phyloP scores from a whole-genome alignment of 768 basidiomycete genomes.

The Suillus occidentalis region DNA sequence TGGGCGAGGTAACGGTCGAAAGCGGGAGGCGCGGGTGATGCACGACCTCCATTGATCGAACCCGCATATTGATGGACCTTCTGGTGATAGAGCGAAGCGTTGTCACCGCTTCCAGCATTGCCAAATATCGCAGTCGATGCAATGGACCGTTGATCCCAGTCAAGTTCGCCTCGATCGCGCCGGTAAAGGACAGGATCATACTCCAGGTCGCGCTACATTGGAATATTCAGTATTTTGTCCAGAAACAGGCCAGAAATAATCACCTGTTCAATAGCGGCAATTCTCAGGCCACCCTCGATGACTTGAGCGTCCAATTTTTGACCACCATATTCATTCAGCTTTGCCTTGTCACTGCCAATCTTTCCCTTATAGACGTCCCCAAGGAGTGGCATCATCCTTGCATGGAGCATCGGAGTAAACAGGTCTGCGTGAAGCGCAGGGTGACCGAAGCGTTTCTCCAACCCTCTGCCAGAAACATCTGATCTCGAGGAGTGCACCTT shows the following conservation, averaged over 20 bases:
- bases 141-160: constrained; percentile 85
- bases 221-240: constrained; percentile 2
- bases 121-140: constrained; percentile 55
- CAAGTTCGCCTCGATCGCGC: constrained; percentile 80
- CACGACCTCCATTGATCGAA: constrained; percentile 33
- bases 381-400: constrained; percentile 80
- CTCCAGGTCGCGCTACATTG: constrained; percentile 61
- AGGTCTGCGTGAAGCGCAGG: constrained; percentile 86
- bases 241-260: constrained; percentile 11
- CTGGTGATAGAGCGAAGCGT: constrained; percentile 40
- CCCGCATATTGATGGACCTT: constrained; percentile 43
- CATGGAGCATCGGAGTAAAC: constrained; percentile 86
- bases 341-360: constrained; percentile 60
- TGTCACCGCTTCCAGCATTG: constrained; percentile 33
- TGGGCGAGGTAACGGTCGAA: constrained; percentile 61
- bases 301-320: constrained; percentile 73
- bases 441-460: constrained; percentile 93
- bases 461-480: constrained; percentile 69
- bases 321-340: constrained; percentile 75
- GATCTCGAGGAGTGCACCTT: constrained; percentile 78
- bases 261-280: constrained; percentile 80
- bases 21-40: constrained; percentile 43
- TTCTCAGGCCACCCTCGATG: constrained; percentile 76
- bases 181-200: constrained; percentile 80
- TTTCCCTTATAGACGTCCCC: constrained; percentile 76